A percentile compares a stretch with the other conserved stretches of the same genome.
Evolutionary conservation across 495 filamentous ascomycete species (phyloP).

Genomic region (Penicilliopsis zonata): DNA sequence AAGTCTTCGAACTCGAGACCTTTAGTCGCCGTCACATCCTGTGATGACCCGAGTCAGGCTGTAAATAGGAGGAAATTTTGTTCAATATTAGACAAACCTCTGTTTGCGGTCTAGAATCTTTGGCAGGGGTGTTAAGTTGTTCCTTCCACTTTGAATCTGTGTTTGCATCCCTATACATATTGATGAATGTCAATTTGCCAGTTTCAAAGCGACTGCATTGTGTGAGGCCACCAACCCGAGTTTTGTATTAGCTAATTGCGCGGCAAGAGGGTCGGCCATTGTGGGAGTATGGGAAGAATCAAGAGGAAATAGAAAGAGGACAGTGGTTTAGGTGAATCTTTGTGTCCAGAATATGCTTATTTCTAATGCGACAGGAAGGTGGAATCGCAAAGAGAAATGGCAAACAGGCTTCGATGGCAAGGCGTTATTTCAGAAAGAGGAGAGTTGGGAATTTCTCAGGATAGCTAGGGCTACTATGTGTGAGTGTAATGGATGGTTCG

Average conservation of each 20-base stretch:
- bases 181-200: slow-evolving; percentile 9
- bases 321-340: no score
- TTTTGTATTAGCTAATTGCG: slow-evolving; percentile 59
- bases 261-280: slow-evolving; percentile 51
- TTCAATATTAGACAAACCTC: slow-evolving; percentile 49
- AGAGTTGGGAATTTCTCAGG: no score
- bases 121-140: slow-evolving; percentile 62
- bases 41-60: slow-evolving; percentile 12
- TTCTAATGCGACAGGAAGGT: no score
- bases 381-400: no score
- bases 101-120: slow-evolving; percentile 83
- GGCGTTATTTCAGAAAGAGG: no score
- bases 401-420: no score
- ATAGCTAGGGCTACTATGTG: no score
- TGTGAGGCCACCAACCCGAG: slow-evolving; percentile 42
- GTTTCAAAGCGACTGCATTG: slow-evolving; percentile 1
- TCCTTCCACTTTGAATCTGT: slow-evolving; percentile 66
- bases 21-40: slow-evolving; percentile 97
- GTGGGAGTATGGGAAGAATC: slow-evolving; percentile 13
- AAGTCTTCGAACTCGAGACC: slow-evolving; percentile 97
- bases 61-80: slow-evolving; percentile 1
- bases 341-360: no score
- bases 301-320: slow-evolving; percentile 1
- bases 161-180: slow-evolving; percentile 33
- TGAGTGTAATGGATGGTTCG: no score